Base-by-base conservation (phyloP, 345 rosid species). In the Citrus mangshanensis region DNA sequence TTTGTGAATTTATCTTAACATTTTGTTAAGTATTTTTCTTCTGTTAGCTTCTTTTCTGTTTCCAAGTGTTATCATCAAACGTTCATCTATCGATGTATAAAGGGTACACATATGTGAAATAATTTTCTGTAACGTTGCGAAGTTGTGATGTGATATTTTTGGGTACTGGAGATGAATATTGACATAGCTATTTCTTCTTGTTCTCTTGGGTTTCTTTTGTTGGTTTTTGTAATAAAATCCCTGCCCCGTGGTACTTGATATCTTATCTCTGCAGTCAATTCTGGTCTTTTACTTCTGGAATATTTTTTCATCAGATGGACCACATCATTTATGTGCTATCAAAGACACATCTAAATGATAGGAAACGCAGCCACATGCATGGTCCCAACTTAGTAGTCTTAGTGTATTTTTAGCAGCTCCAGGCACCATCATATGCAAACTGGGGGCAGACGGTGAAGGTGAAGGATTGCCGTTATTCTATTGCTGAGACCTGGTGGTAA, bases 361-460 rank as follows among this genome's bases (percentile, higher is more conserved):
- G 21, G 27, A 67, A 32, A 34, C 37, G 64, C 37, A 54, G 7
- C 62, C 73, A 66, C 35, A n/a, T 66, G 79, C n/a, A 66, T 76
- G 55, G 79, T 76, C 55, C 65, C 38, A 27, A 27, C 77, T 61
- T 14, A 9, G 19, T 22, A 21, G 19, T 18, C 77, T 34, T 4
- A 24, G 58, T 21, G 12, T 42, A 64, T 21, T 42, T 54, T 30
- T 49, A 30, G 21, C 9, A 34, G 34, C 24, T 64, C n/a, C 25
- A 35, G 18, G 65, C 61, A 73, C 49, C 70, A 75, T 22, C 78
- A 75, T 75, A 74, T 74, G 38, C 77, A 34, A 38, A 4, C 25
- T 25, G 34, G 24, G 66, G 51, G 63, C 7, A 58, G 76, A 27
- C 7, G 51, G 66, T 56, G 76, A 27, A n/a, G 76, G 66, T 73